These are phyloP conservation scores for Tetrastigma voinierianum DNA, from an alignment of 164 flowering plant genomes.

Conservation along the genomic window DNA sequence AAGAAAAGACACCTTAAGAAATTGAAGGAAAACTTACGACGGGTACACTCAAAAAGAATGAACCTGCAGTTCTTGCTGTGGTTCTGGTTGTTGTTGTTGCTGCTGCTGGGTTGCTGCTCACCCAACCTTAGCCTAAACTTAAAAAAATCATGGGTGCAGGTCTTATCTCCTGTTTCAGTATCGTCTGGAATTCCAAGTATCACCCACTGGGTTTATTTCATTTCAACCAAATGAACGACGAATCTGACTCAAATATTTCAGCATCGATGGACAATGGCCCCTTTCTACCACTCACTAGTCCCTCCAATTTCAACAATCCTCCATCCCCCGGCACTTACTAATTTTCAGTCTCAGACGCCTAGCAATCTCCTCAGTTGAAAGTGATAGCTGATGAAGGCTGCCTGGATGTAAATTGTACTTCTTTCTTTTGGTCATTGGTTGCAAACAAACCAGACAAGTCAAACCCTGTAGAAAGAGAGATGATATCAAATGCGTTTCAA, in stretches of 20 bases:
- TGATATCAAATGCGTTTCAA: conserved; percentile 57
- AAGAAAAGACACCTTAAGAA: neutral
- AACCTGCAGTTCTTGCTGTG: too few relatives aligned
- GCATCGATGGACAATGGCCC: conserved; percentile 35
- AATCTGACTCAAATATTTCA: conserved; percentile 35
- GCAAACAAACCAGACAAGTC: conserved; percentile 52
- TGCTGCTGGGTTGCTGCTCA: conserved; percentile 17
- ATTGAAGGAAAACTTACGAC: neutral
- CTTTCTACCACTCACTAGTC: conserved; percentile 20
- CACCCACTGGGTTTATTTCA: conserved; percentile 45
- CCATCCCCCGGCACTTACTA: conserved; percentile 40
- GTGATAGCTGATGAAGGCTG: conserved; percentile 30
- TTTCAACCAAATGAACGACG: conserved; percentile 34
- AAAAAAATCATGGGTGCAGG: conserved; percentile 37
- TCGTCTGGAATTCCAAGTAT: conserved; percentile 35
- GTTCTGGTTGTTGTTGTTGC: too few relatives aligned
- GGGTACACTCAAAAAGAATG: conserved; percentile 1
- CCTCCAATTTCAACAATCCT: conserved; percentile 42
- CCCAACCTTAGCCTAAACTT: conserved; percentile 50
- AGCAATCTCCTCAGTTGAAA: conserved; percentile 46
- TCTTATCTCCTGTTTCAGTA: conserved; percentile 22
- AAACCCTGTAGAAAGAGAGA: conserved; percentile 48
- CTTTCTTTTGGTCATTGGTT: conserved; percentile 30
- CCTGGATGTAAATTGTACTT: conserved; percentile 32
- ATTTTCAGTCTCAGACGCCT: conserved; percentile 23